Base-by-base conservation (phyloP, 495 filamentous ascomycete species). In the Hypoxylon cercidicola region DNA sequence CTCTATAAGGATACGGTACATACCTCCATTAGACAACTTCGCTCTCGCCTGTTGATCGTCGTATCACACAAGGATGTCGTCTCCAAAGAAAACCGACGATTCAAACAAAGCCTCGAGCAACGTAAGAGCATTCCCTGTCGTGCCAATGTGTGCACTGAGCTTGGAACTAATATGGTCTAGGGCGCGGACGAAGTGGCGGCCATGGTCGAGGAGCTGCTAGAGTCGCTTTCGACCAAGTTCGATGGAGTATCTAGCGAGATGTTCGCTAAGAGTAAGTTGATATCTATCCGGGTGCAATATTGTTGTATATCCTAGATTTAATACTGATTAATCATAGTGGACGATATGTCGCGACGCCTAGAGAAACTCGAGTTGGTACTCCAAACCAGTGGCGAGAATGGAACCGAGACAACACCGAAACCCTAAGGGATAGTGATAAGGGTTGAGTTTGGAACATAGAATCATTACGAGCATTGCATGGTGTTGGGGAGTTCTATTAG, bases 331-430 rank as follows among this genome's bases (percentile, higher is more conserved):
- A 12, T 3, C 35, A 28, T 63, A 97, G 93, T 98, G 88, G 94
- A 98, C 69, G 95, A 97, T 55, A 97, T 98, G 94, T 89, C 92
- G 11, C 83, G 89, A 60, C 89, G 94, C 15, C 77, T 98, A 4
- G 94, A 98, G 72, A 91, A 89, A 48, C 85, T 98, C 32, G 94
- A 98, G 75, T 82, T 89, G 40, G 88, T 89, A 15, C 77, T 93
- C 30, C 81, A 84, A 66, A 78, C 79, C 9, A 80, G 74, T 52
- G 80, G 80, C 50, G 80, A 84, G 25, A 82, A 78, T 30, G 37
- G 62, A 15, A 68, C 71, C 35, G 62, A 63, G 2, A 67, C 63
- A 37, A 62, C 72, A 53, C 55, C 70, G 10, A 76, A 71, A 43
- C 34, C 60, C 15, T 68, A 45, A 68, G 56, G 37, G 21, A 43